Evolutionary conservation across 805 yeast genomes (phyloP).

Genomic region (Yamadazyma takamatsuzukensis): DNA sequence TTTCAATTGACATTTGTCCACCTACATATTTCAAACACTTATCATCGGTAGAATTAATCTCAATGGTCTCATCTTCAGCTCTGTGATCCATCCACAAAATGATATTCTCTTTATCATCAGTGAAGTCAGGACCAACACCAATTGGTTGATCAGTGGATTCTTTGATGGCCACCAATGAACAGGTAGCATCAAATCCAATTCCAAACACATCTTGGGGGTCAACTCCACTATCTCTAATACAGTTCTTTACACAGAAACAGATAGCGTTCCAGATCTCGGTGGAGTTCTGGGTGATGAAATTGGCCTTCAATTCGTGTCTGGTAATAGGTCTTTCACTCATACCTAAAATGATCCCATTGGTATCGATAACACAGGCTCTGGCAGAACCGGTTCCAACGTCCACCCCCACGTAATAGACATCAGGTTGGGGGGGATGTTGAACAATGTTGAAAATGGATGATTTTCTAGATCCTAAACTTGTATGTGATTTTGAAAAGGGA

Average conservation of each 20-base stretch:
- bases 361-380: conserved; percentile 87
- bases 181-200: conserved; percentile 95
- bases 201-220: conserved; percentile 70
- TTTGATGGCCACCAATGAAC: conserved; percentile 82
- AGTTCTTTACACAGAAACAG: conserved; percentile 74
- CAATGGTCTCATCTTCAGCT: conserved; percentile 75
- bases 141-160: conserved; percentile 65
- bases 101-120: conserved; percentile 70
- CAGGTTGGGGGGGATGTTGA: conserved; percentile 40
- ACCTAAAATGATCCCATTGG: conserved; percentile 75
- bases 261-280: conserved; percentile 90
- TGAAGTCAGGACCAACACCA: conserved; percentile 90
- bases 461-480: conserved; percentile 36
- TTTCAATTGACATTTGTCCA: conserved; percentile 95
- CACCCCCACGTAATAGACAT: conserved; percentile 67
- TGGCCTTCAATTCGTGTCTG: conserved; percentile 70
- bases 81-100: conserved; percentile 99
- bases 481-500: conserved; percentile 28
- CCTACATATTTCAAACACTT: conserved; percentile 88
- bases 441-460: conserved; percentile 35
- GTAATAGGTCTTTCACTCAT: conserved; percentile 76
- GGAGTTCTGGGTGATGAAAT: conserved; percentile 79
- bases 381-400: conserved; percentile 99
- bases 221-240: conserved; percentile 70
- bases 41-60: conserved; percentile 77